Base-by-base conservation (phyloP, 495 filamentous ascomycete genomes). In the Talaromyces stipitatus region DNA sequence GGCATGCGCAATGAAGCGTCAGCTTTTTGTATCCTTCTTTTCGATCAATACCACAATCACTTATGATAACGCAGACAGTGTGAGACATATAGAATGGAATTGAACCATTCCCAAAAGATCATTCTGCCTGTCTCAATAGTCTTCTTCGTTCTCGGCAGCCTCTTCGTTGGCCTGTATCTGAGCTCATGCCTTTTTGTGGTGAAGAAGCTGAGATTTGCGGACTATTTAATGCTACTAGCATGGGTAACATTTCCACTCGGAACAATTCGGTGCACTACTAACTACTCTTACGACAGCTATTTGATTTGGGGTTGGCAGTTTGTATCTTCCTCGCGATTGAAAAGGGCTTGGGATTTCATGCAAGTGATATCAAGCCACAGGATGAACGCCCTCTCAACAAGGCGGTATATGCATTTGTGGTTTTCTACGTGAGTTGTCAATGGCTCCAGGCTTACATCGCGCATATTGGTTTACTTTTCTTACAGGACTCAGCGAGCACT, bases 401-500 rank as follows among this genome's bases (percentile, higher is more conserved):
- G 32, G 32, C 32, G 9, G n/a, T 4, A 14, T 36, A 36, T 36
- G n/a, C 32, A n/a, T 36, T 36, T 36, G 12, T 36, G 1, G 12
- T 36, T 36, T 14, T n/a, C 9, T 36, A 36, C n/a, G 32, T 36
- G 12, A 14, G 32, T 36, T 36, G 12, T 36, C 12, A n/a, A 36
- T n/a, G 12, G 32, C 32, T 36, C 6, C 2, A 4, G 3, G 16
- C 14, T 36, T n/a, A 36, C 14, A 36, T 36, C 32, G 14, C 14
- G 32, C 32, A n/a, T 16, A 38, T 16, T 5, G 22, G n/a, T 4
- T 47, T 47, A 20, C n/a, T 10, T 47, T 2, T 33, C 11, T 11
- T 46, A 23, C 58, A 95, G 90, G 94, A 96, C 65, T 91, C 92
- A 10, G 87, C 91, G 6, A 79, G 96, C 54, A 76, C 76, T 72